These are phyloP conservation scores for Myxozyma geophila DNA, from an alignment of 805 yeast genomes.

Conservation along the genomic window DNA sequence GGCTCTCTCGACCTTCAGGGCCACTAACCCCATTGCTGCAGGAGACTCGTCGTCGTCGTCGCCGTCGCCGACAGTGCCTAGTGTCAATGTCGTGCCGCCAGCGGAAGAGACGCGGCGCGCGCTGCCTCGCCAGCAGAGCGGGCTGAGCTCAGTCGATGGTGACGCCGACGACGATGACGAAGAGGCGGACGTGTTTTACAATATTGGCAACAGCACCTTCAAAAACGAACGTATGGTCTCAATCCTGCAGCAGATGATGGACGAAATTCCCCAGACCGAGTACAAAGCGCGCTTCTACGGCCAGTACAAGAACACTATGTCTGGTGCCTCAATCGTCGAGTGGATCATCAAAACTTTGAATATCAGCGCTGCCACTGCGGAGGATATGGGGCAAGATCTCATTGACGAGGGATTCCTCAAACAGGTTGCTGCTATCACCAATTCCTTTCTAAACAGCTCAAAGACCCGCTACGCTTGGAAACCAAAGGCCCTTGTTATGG, in stretches of 20 bases:
- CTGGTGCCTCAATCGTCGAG: slow-evolving; percentile 63
- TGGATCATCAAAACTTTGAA: slow-evolving; percentile 60
- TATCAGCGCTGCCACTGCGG: slow-evolving; percentile 60
- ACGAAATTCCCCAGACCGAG: slow-evolving; percentile 56
- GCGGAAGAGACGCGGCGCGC: not conserved
- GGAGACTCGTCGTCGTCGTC: not conserved
- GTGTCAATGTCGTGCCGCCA: not conserved
- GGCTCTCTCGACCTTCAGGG: not conserved
- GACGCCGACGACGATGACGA: slow-evolving; percentile 6
- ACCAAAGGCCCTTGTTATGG: slow-evolving; percentile 61
- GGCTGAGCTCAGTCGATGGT: slow-evolving; percentile 4
- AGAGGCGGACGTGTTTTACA: slow-evolving; percentile 32
- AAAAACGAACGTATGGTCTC: slow-evolving; percentile 50
- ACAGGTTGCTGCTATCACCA: slow-evolving; percentile 25
- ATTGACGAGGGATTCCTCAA: slow-evolving; percentile 46
- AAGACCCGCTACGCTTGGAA: slow-evolving; percentile 83
- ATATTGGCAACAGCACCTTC: slow-evolving; percentile 43
- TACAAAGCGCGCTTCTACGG: slow-evolving; percentile 68
- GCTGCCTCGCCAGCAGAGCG: not conserved
- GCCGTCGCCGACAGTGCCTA: not conserved
- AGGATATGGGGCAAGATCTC: slow-evolving; percentile 73
- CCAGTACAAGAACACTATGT: slow-evolving; percentile 62
- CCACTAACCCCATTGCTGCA: not conserved
- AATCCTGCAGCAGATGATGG: slow-evolving; percentile 51
- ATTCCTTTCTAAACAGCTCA: slow-evolving; percentile 70